A percentile compares a stretch with the other conserved stretches of the same genome.
These are phyloP conservation scores for Psilocybe azurescens DNA, from an alignment of 768 basidiomycete genomes.

Conservation along the genomic window DNA sequence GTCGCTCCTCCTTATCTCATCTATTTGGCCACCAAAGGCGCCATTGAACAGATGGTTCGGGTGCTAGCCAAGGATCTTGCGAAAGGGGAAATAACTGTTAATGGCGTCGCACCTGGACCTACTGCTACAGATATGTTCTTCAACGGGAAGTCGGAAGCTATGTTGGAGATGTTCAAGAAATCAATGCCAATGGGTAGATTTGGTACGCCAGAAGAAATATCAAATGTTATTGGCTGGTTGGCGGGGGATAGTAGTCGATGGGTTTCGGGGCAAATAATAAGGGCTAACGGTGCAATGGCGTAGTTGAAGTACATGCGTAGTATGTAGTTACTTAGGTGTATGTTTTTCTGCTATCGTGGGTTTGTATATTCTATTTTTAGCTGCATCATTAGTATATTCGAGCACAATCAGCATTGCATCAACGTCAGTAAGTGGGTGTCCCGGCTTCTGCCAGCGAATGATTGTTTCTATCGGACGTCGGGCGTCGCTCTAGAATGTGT, in stretches of 20 bases:
- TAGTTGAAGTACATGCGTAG: neutral
- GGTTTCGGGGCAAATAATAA: conserved; percentile 49
- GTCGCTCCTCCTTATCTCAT: conserved; percentile 42
- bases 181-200: conserved; percentile 43
- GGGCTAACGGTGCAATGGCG: conserved; percentile 9
- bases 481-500: too few species aligned
- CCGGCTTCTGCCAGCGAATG: too few species aligned
- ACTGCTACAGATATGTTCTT: conserved; percentile 52
- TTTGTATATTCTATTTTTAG: too few species aligned
- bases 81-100: conserved; percentile 37
- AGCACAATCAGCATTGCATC: too few species aligned
- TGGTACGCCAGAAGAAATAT: conserved; percentile 45
- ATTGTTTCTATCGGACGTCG: too few species aligned
- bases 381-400: too few species aligned
- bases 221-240: conserved; percentile 44
- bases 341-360: too few species aligned
- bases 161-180: conserved; percentile 38
- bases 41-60: conserved; percentile 51
- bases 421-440: too few species aligned
- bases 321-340: too few species aligned
- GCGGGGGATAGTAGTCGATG: conserved; percentile 45
- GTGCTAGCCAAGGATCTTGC: conserved; percentile 53
- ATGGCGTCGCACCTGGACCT: conserved; percentile 47
- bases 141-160: conserved; percentile 41
- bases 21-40: conserved; percentile 50